Base-by-base conservation (phyloP, 2,329 filamentous ascomycete species). In the Colletotrichum aenigma region DNA sequence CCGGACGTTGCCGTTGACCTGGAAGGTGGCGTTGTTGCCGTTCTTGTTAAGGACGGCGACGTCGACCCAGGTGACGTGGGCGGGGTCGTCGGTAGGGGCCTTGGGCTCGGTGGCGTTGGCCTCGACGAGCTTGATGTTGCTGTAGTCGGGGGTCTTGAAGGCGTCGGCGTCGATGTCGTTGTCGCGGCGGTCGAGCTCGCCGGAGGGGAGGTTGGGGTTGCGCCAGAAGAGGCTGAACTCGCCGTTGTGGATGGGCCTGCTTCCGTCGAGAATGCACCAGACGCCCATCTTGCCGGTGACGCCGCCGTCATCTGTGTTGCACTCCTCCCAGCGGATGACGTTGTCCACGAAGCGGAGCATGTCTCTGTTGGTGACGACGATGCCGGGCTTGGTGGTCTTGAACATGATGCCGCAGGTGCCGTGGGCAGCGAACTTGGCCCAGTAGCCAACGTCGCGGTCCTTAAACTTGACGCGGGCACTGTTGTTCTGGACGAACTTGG, bases 201-300 rank as follows among this genome's bases (percentile, higher is more conserved):
- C 66, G 4, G 32, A n/a, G 5, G 70, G 64, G 1, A 66, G 61
- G 18, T 26, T 58, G 21, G 58, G 58, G 34, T 75, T 64, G 28
- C 70, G 70, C 48, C 70, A 75, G 58, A 75, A 68, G 34, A 75
- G 73, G 3, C 58, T 34, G 58, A 75, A 75, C 16, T 68, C 70
- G 70, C 70, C 56, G 5, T 68, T 21, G 24, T 64, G 26, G 6
- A 12, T 24, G 4, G 34, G 28, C 6, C 8, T 26, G 6, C 36
- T 26, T 21, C 28, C 30, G 16, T 30, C 43, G 55, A 28, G 32
- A 30, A 34, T 38, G 58, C 73, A 75, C 6, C 24, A 32, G 13
- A 64, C 64, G 28, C 73, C 73, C 70, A 73, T 73, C 32, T 68
- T 68, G 26, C 56, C 73, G 8, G 34, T 21, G 18, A 56, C 16